These are phyloP conservation scores for Simplicillium aogashimaense DNA, from an alignment of 2,329 filamentous ascomycete species.

Conservation along the genomic window DNA sequence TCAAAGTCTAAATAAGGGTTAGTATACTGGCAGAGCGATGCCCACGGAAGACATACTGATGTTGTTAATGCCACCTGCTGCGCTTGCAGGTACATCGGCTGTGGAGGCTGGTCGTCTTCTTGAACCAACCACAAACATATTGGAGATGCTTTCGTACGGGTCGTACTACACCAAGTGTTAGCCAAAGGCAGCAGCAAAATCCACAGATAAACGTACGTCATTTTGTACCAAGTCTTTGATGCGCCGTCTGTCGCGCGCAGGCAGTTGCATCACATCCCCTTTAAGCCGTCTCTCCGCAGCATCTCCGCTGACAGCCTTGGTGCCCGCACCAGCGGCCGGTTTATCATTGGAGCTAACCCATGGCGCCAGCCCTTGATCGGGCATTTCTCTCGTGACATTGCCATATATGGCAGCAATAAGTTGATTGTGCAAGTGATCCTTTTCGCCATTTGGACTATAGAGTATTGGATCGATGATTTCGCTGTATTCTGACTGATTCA, in stretches of 20 bases:
- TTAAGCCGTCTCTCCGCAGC: conserved; percentile 56
- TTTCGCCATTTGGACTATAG: conserved; percentile 45
- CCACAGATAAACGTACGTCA: conserved; percentile 36
- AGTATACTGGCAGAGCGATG: conserved; percentile 6
- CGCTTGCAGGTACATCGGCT: conserved; percentile 56
- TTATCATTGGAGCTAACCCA: conserved; percentile 68
- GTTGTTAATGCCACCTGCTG: conserved; percentile 62
- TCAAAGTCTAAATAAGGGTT: conserved; percentile 44
- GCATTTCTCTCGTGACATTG: conserved; percentile 61
- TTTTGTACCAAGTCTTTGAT: conserved; percentile 56
- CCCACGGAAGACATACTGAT: conserved; percentile 51
- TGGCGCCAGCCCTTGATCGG: conserved; percentile 55
- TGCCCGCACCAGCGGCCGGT: conserved; percentile 42
- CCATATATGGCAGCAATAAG: conserved; percentile 56
- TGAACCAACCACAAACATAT: conserved; percentile 37
- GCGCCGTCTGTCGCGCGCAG: conserved; percentile 53
- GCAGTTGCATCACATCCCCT: conserved; percentile 61
- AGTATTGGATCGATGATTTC: conserved; percentile 52
- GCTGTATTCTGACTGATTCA: conserved; percentile 53
- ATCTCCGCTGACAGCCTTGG: conserved; percentile 55
- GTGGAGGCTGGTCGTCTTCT: conserved; percentile 35
- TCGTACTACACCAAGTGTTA: conserved; percentile 33
- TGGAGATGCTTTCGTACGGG: conserved; percentile 41
- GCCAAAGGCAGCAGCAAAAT: neutral
- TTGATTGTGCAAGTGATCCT: conserved; percentile 57